Evolutionary conservation across 768 basidiomycete species (phyloP).

Genomic region (Pulveroboletus frians): DNA sequence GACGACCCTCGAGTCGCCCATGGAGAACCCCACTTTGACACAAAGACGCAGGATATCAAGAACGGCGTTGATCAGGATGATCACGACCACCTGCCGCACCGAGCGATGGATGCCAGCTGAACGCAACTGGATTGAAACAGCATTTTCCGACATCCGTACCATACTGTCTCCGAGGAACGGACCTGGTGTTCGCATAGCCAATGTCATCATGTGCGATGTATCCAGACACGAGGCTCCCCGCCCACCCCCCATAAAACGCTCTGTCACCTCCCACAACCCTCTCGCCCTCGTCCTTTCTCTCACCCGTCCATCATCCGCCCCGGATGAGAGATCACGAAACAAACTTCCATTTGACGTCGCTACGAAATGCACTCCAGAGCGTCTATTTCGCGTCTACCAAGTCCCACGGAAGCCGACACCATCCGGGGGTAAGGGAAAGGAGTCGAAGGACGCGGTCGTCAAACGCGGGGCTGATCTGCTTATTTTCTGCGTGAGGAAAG

Average conservation of each 20-base stretch:
- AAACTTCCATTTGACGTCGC: constrained; percentile 18
- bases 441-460: constrained; percentile 5
- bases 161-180: constrained; percentile 12
- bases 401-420: constrained; percentile 8
- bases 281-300: constrained; percentile 7
- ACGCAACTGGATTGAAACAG: constrained; percentile 20
- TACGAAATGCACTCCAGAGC: constrained; percentile 13
- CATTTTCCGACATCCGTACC: constrained; percentile 16
- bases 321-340: neutral
- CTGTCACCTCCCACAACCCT: constrained; percentile 17
- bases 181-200: constrained; percentile 2
- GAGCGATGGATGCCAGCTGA: constrained; percentile 25
- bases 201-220: constrained; percentile 23
- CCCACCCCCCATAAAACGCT: constrained; percentile 1
- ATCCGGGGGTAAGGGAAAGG: neutral
- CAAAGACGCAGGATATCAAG: constrained; percentile 22
- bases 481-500: constrained; percentile 18
- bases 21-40: constrained; percentile 5
- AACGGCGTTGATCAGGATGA: constrained; percentile 13
- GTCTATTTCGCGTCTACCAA: constrained; percentile 17
- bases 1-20: constrained; percentile 25
- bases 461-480: constrained; percentile 23
- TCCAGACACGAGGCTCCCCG: constrained; percentile 1
- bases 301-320: constrained; percentile 3
- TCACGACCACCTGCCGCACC: constrained; percentile 15